phyloP scores from a whole-genome alignment of 176 grass and related monocot species.

The Oryza nivara region DNA sequence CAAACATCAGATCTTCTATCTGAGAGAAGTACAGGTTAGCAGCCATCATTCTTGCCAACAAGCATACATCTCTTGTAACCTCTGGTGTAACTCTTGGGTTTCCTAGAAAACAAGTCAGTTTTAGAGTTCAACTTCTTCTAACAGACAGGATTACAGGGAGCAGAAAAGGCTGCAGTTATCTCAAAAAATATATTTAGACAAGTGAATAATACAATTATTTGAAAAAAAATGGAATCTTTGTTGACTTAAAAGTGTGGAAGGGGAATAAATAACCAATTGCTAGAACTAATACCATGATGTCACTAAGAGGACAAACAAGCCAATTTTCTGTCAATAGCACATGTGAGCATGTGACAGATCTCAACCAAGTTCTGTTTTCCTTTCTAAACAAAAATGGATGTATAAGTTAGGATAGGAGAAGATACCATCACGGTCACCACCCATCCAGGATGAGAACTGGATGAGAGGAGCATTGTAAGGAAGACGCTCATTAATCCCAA shows the following conservation, averaged over 20 bases:
- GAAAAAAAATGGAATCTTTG: neutral
- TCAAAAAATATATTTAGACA: neutral
- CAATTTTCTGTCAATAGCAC: neutral
- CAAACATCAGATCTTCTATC: slow-evolving; percentile 99
- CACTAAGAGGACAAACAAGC: neutral
- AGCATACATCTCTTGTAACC: slow-evolving; percentile 98
- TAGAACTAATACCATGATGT: neutral
- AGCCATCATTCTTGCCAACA: slow-evolving; percentile 97
- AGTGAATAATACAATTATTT: neutral
- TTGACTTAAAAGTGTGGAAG: neutral
- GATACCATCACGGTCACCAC: slow-evolving; percentile 98
- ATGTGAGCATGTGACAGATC: neutral
- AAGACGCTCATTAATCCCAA: slow-evolving; percentile 89
- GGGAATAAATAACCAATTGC: neutral
- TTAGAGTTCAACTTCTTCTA: slow-evolving; percentile 1
- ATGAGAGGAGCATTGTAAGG: slow-evolving; percentile 96
- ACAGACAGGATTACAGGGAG: neutral
- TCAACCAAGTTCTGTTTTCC: neutral
- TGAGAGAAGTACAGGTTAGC: slow-evolving; percentile 92
- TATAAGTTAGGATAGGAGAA: slow-evolving; percentile 40
- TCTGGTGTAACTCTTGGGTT: slow-evolving; percentile 98
- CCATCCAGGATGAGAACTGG: slow-evolving; percentile 99
- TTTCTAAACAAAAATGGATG: slow-evolving; percentile 16
- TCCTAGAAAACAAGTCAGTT: slow-evolving; percentile 59
- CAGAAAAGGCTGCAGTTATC: neutral